Conservation (phyloP, 768 basidiomycete species). For the Strobilomyces echinocephalus region DNA sequence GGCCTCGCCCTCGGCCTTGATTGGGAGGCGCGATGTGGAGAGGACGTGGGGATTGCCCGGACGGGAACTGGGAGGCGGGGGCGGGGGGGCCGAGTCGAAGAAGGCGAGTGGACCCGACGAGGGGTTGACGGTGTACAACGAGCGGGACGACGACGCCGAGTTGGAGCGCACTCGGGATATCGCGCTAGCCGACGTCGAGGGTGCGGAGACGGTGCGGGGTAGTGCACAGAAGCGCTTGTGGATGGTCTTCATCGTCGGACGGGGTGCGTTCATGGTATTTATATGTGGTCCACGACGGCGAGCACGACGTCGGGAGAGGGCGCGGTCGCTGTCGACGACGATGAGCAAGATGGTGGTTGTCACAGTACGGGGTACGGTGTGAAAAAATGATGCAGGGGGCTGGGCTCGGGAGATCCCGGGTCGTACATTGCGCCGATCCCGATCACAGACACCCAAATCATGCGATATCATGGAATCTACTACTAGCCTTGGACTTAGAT, state of each 20-base stretch:
- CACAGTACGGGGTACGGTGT: neutral
- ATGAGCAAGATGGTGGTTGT: neutral
- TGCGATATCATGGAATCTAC: neutral
- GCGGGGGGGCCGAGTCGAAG: conserved; percentile 37
- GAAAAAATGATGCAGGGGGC: neutral
- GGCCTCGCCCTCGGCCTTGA: conserved; percentile 44
- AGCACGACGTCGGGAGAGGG: neutral
- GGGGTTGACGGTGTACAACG: conserved; percentile 37
- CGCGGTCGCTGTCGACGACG: conserved; percentile 14
- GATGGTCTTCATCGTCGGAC: conserved; percentile 44
- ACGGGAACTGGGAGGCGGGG: conserved; percentile 38
- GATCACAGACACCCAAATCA: neutral
- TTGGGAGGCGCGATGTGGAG: conserved; percentile 40
- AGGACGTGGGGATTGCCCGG: conserved; percentile 37
- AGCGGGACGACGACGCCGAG: conserved; percentile 30
- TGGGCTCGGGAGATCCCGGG: conserved; percentile 19
- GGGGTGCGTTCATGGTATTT: conserved; percentile 32
- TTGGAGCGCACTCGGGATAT: conserved; percentile 43
- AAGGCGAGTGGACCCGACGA: conserved; percentile 34
- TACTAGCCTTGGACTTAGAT: conserved; percentile 7
- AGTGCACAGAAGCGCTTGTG: conserved; percentile 49
- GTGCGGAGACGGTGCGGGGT: conserved; percentile 30
- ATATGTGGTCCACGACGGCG: neutral
- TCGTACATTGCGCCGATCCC: neutral
- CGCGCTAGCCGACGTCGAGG: conserved; percentile 28